A percentile compares a stretch with the other conserved stretches of the same genome.
Evolutionary conservation across 1,284 basidiomycete genomes (phyloP).

Genomic region (Chalciporus sp.): DNA sequence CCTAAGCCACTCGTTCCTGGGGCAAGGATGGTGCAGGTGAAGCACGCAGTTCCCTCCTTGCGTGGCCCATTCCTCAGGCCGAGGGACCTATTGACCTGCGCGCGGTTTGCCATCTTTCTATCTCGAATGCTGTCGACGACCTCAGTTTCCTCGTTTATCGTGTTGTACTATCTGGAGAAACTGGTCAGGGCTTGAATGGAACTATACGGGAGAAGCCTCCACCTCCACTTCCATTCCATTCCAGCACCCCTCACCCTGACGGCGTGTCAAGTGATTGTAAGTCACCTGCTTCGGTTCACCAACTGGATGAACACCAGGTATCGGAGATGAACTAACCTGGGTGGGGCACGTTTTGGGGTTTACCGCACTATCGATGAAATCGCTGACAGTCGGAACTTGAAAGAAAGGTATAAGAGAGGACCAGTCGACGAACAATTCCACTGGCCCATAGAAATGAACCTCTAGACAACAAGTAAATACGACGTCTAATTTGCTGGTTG

Average conservation of each 20-base stretch:
- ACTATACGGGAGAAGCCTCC: neutral
- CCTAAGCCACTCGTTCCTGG: neutral
- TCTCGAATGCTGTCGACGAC: too few relatives aligned
- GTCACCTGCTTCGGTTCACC: constrained; percentile 1
- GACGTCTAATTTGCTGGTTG: neutral
- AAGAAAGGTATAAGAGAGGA: constrained; percentile 28
- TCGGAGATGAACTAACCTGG: constrained; percentile 27
- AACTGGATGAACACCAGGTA: constrained; percentile 5
- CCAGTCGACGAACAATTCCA: constrained; percentile 3
- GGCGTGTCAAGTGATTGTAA: neutral
- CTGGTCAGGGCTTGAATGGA: neutral
- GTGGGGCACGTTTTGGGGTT: constrained; percentile 26
- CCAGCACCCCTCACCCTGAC: constrained; percentile 1
- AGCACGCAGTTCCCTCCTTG: too few relatives aligned
- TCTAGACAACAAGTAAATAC: constrained; percentile 17
- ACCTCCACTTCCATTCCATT: constrained; percentile 14
- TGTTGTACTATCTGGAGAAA: neutral
- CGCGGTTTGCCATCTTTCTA: too few relatives aligned
- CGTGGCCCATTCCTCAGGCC: too few relatives aligned
- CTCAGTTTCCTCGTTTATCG: neutral
- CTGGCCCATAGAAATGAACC: constrained; percentile 35
- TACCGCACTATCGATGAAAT: constrained; percentile 7
- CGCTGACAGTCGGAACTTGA: constrained; percentile 25
- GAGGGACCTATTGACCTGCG: too few relatives aligned
- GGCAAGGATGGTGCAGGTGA: neutral